Conservation (phyloP, 2,329 filamentous ascomycete genomes). For the Neofusicoccum ribis region DNA sequence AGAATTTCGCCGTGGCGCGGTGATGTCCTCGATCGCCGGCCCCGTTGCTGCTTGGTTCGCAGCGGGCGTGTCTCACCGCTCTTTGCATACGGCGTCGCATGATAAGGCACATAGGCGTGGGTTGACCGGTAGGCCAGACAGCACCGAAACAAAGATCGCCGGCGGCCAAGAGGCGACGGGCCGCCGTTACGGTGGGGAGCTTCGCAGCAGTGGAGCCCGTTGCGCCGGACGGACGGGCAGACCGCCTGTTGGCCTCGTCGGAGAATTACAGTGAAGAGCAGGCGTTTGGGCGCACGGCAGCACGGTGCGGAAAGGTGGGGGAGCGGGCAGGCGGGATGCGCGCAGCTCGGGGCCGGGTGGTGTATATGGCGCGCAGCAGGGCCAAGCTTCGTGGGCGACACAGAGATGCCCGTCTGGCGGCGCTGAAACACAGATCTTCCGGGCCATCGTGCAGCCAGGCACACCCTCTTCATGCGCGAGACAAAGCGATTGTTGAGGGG, state of each 20-base stretch:
- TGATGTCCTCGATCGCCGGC: not conserved
- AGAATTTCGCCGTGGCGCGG: not conserved
- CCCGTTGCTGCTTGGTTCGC: not conserved
- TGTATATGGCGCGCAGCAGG: not conserved
- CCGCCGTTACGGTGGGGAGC: not conserved
- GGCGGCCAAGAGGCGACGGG: constrained; percentile 3
- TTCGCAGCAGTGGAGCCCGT: not conserved
- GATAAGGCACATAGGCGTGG: not conserved
- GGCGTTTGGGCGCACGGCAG: not conserved
- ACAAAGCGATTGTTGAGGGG: constrained; percentile 12
- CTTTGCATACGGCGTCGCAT: constrained; percentile 5
- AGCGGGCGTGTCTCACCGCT: constrained; percentile 7
- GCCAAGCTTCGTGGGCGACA: not conserved
- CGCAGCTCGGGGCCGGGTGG: not conserved
- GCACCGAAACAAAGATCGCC: not conserved
- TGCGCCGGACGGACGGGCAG: not conserved
- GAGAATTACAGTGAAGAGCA: constrained; percentile 12
- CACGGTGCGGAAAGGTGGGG: not conserved
- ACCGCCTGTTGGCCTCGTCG: not conserved
- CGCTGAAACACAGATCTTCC: constrained; percentile 9
- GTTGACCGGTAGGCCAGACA: constrained; percentile 6
- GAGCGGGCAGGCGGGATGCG: not conserved
- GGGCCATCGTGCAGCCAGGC: not conserved
- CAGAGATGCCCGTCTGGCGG: constrained; percentile 6
- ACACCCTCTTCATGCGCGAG: constrained; percentile 6